Conservation (phyloP, 768 basidiomycete genomes). For the Pisolithus tinctorius region DNA sequence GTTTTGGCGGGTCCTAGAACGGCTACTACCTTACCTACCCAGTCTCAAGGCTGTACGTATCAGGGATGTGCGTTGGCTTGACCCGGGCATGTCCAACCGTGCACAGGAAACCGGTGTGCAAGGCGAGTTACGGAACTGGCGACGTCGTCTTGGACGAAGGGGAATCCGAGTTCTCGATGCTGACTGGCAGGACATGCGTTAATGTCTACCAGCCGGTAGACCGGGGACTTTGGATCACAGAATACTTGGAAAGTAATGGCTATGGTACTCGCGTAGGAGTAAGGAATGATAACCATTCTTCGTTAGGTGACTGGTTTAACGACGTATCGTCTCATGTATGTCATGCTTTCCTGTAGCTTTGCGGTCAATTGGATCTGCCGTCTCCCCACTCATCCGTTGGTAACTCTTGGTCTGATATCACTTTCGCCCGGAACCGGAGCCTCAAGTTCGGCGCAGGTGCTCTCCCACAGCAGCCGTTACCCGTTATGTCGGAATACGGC, state of each 20-base stretch:
- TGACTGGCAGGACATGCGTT: slow-evolving; percentile 53
- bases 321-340: not conserved
- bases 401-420: not conserved
- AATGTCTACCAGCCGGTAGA: not conserved
- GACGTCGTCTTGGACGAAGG: slow-evolving; percentile 48
- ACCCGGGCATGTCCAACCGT: slow-evolving; percentile 53
- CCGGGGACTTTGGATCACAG: not conserved
- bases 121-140: slow-evolving; percentile 77
- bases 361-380: not conserved
- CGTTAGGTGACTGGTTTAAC: not conserved
- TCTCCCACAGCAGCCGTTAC: no score
- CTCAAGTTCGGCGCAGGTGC: no score
- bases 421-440: no score
- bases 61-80: slow-evolving; percentile 68
- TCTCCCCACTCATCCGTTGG: not conserved
- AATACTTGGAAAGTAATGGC: not conserved
- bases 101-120: slow-evolving; percentile 74
- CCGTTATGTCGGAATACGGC: no score
- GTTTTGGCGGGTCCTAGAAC: slow-evolving; percentile 51
- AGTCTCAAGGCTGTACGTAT: slow-evolving; percentile 49
- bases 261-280: not conserved
- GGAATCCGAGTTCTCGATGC: slow-evolving; percentile 62
- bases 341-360: not conserved
- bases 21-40: slow-evolving; percentile 50
- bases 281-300: not conserved